Evolutionary conservation across 1,139 yeast genomes (phyloP), one percentile per base, ranked within the genome.

Genomic region (Suhomyces yuchorum): DNA sequence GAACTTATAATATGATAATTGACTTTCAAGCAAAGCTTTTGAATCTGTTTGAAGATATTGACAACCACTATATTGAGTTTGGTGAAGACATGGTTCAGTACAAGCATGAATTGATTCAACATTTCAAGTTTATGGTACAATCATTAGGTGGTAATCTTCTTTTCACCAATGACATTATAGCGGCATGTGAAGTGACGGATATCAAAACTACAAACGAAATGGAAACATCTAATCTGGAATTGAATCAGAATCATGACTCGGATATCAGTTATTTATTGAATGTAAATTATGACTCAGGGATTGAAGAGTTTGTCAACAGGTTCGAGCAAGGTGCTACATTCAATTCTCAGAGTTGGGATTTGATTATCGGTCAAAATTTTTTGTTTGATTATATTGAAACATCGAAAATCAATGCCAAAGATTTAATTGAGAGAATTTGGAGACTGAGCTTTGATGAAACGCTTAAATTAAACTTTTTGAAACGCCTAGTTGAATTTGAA

Each of bases 11-110:
- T n/a, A 67, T 65, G 50, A 56, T 71, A 18, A 51, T 65, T 14
- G 56, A 65, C 23, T 65, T 63, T 47, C 71, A 71, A 56, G 66
- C 84, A 1, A 64, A 68, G 23, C 56, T 82, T 51, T 64, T 81
- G 17, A 67, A 75, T 42, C 78, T 77, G 59, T 73, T 82, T 45
- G 79, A 79, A 56, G 82, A 81, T 53, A 64, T 81, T 24, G 83
- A 79, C 42, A 70, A 75, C 44, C 75, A 74, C 51, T 79, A 78
- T 55, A 58, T 75, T 37, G 72, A 68, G 36, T 63, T 77, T 48
- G 67, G 69, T 14, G 62, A 64, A 2, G 77, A 76, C 15, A 60
- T 79, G 37, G 39, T 43, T 6, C 55, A 54, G 3, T 73, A 67
- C 52, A 70, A 66, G 49, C 33, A 35, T 1, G 43, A 51, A 1